Evolutionary conservation across 1,139 yeast species (phyloP).

Genomic region (Hemisphaericaspora xylofermentans): DNA sequence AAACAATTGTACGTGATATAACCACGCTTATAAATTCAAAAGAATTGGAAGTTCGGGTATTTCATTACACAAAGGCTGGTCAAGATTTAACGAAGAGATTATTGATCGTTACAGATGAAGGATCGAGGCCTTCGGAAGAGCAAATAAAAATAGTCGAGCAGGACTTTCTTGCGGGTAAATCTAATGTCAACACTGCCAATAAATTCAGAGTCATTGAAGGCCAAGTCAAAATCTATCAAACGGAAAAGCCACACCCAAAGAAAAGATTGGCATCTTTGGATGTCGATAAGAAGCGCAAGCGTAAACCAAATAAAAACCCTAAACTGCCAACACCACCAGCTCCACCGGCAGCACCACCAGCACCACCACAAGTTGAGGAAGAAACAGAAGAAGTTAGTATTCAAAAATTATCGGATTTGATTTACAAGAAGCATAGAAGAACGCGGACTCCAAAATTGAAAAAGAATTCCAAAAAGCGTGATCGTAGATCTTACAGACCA

Average conservation of each 20-base stretch:
- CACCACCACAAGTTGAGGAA: conserved; percentile 7
- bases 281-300: conserved; percentile 6
- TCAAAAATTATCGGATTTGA: conserved; percentile 19
- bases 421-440: conserved; percentile 23
- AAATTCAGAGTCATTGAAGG: conserved; percentile 29
- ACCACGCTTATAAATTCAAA: conserved; percentile 23
- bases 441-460: conserved; percentile 11
- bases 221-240: conserved; percentile 27
- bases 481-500: conserved; percentile 19
- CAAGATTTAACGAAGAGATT: conserved; percentile 31
- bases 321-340: conserved; percentile 1
- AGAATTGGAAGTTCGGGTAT: conserved; percentile 28
- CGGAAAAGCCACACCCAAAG: conserved; percentile 12
- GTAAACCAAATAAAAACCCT: conserved; percentile 5
- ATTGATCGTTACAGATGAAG: conserved; percentile 31
- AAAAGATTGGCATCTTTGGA: conserved; percentile 24
- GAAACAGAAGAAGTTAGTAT: neutral
- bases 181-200: conserved; percentile 17
- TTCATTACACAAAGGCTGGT: conserved; percentile 30
- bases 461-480: conserved; percentile 7
- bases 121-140: conserved; percentile 27
- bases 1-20: conserved; percentile 49
- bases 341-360: conserved; percentile 13
- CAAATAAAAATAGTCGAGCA: conserved; percentile 26
- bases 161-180: conserved; percentile 26